phyloP scores from a whole-genome alignment of 306 rosid species.

The Arachis stenosperma region DNA sequence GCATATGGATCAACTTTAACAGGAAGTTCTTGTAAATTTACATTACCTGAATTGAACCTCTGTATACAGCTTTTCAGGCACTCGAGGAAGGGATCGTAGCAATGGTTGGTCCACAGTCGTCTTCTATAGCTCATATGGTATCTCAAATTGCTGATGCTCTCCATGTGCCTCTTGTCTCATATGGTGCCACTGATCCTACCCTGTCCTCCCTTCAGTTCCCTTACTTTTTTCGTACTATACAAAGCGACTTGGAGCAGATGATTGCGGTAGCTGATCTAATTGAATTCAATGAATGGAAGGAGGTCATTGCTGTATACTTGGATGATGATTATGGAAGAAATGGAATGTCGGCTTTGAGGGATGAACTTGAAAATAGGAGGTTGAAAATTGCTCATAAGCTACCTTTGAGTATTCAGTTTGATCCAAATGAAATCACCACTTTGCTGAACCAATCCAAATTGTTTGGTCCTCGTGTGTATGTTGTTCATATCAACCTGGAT shows the following conservation, averaged over 20 bases:
- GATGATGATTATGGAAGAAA: slow-evolving; percentile 93
- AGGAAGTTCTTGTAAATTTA: slow-evolving; percentile 34
- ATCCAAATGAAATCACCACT: slow-evolving; percentile 49
- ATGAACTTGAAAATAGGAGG: slow-evolving; percentile 65
- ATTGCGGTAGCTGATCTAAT: slow-evolving; percentile 75
- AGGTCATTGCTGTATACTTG: slow-evolving; percentile 69
- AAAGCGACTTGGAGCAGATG: slow-evolving; percentile 83
- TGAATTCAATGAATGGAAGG: slow-evolving; percentile 80
- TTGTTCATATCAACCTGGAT: slow-evolving; percentile 81
- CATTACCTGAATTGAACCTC: slow-evolving; percentile 33
- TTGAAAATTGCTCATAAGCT: slow-evolving; percentile 65
- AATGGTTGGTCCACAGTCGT: slow-evolving; percentile 91
- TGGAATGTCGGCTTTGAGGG: slow-evolving; percentile 69
- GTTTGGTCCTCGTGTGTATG: slow-evolving; percentile 78
- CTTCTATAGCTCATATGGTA: slow-evolving; percentile 72
- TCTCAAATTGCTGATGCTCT: slow-evolving; percentile 85
- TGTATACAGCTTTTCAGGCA: slow-evolving; percentile 70
- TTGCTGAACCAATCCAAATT: slow-evolving; percentile 69
- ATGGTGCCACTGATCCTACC: slow-evolving; percentile 93
- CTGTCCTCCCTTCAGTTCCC: slow-evolving; percentile 91
- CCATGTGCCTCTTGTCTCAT: slow-evolving; percentile 85
- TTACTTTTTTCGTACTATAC: slow-evolving; percentile 69
- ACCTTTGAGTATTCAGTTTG: slow-evolving; percentile 60
- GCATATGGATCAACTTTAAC: slow-evolving; percentile 27
- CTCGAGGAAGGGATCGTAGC: slow-evolving; percentile 76